Base-by-base conservation (phyloP, 371 early-diverging fungal genomes). In the Basidiobolus meristosporus region DNA sequence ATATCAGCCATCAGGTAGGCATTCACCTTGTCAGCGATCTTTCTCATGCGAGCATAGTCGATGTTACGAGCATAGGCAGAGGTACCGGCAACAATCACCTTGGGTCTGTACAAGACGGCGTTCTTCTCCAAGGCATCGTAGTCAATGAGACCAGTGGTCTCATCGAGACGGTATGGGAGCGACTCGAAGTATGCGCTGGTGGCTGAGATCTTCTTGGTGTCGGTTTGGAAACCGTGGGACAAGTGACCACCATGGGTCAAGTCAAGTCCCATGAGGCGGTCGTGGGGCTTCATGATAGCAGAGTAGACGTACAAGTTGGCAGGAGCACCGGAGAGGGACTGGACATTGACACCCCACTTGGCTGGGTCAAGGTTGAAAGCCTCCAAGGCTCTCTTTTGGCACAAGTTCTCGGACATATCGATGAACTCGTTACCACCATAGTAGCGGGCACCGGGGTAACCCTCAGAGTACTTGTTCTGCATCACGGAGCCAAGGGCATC, bases 381-480 rank as follows among this genome's bases (percentile, higher is more conserved):
- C 53, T 85, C 83, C 30, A 98, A 68, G 20, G 98, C 98, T 44
- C 99, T 79, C 57, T 82, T 62, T 57, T 90, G 96, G 65, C 99
- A 99, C 22, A 98, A 68, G 38, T 46, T 53, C 62, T 99, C 99
- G 19, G 97, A 86, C 68, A 64, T 64, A 63, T 99, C 99, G 50
- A 99, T 98, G 56, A 72, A 87, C 61, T 96, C 90, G 58, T 97
- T 99, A 45, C 99, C 99, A 48, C 98, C 99, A 59, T 99, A 99
- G 72, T 99, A 99, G 56, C 96, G 79, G 26, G 89, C 91, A 26
- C 86, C 85, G 9, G 93, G 93, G 63, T 92, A 93, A 28, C 99
- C 99, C 66, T 99, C 99, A 9, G 96, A 93, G 67, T 99, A 99
- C 65, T 98, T 99, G 82, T 98, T 98, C 59, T 93, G 95, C 78